phyloP scores from a whole-genome alignment of 768 basidiomycete species.

The Pleurotus eryngii region DNA sequence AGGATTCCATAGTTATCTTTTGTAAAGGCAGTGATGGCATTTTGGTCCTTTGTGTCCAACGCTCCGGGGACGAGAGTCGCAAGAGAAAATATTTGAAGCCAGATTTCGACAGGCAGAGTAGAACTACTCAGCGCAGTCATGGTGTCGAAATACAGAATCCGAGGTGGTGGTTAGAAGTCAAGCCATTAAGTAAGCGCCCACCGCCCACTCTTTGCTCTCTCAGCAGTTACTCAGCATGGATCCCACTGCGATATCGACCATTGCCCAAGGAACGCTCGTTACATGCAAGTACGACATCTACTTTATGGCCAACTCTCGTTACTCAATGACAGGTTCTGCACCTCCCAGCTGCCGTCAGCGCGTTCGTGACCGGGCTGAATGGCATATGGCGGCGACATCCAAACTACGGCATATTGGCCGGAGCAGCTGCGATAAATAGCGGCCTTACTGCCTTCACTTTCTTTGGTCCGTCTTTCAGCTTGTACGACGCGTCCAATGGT shows the following conservation, averaged over 20 bases:
- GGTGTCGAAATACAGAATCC: too few relatives aligned
- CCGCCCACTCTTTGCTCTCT: too few relatives aligned
- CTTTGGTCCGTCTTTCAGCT: conserved; percentile 55
- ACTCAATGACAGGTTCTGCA: conserved; percentile 21
- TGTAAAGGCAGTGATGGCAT: conserved; percentile 22
- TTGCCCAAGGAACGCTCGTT: conserved; percentile 55
- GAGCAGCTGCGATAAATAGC: conserved; percentile 68
- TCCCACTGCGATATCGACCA: conserved; percentile 32
- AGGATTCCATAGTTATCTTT: conserved; percentile 20
- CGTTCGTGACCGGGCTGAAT: conserved; percentile 42
- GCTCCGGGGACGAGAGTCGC: conserved; percentile 22
- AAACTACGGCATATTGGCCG: conserved; percentile 43
- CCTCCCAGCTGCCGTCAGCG: conserved; percentile 65
- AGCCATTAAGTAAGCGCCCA: background rate
- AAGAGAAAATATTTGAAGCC: conserved; percentile 21
- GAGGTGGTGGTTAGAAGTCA: background rate
- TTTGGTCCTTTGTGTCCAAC: conserved; percentile 16
- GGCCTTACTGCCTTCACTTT: conserved; percentile 71
- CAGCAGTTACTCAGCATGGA: background rate
- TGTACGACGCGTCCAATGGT: background rate
- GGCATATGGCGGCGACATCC: conserved; percentile 46
- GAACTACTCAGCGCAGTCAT: too few relatives aligned
- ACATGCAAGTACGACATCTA: conserved; percentile 78
- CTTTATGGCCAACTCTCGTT: background rate
- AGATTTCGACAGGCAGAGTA: conserved; percentile 22